Percentiles rank a stretch among this genome's conserved stretches.
These are phyloP conservation scores for Discostella stelligeroides DNA, from an alignment of 108 stramenopile genomes.

Conservation along the genomic window DNA sequence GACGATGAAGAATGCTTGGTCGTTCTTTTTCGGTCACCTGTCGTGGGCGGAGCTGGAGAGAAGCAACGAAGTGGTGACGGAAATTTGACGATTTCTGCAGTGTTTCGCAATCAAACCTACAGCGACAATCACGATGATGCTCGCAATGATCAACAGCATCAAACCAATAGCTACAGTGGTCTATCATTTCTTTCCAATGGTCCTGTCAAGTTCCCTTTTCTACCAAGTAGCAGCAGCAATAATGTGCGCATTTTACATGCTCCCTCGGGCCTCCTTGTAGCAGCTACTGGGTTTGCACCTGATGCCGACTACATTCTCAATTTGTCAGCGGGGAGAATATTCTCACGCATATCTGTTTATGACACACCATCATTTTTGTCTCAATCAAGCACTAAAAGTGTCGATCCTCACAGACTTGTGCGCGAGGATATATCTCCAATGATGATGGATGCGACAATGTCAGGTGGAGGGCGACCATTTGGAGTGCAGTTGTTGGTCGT, in stretches of 20 bases:
- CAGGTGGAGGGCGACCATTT: constrained; percentile 38
- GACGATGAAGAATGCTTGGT: constrained; percentile 36
- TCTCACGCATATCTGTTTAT: constrained; percentile 41
- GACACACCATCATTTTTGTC: constrained; percentile 23
- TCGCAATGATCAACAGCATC: not conserved
- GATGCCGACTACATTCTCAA: constrained; percentile 43
- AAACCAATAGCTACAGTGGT: constrained; percentile 1
- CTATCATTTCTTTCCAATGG: constrained; percentile 35
- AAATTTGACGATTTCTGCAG: constrained; percentile 33
- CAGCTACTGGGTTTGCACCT: constrained; percentile 48
- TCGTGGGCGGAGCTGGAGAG: not conserved
- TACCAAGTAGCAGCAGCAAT: constrained; percentile 53
- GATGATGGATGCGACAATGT: constrained; percentile 43
- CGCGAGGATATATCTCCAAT: constrained; percentile 42
- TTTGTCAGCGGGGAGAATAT: constrained; percentile 35
- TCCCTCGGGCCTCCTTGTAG: constrained; percentile 58
- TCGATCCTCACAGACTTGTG: constrained; percentile 50
- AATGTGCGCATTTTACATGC: constrained; percentile 73
- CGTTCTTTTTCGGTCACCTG: constrained; percentile 42
- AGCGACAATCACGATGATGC: not conserved
- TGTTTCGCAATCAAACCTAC: constrained; percentile 15
- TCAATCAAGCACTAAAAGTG: constrained; percentile 16
- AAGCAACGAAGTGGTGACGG: constrained; percentile 5
- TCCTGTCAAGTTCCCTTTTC: constrained; percentile 31
- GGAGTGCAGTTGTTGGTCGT: constrained; percentile 49